Percentiles rank a stretch among this genome's conserved stretches.
These are phyloP conservation scores for Colletotrichum sp. DNA, from an alignment of 2,329 filamentous ascomycete genomes.

Conservation along the genomic window DNA sequence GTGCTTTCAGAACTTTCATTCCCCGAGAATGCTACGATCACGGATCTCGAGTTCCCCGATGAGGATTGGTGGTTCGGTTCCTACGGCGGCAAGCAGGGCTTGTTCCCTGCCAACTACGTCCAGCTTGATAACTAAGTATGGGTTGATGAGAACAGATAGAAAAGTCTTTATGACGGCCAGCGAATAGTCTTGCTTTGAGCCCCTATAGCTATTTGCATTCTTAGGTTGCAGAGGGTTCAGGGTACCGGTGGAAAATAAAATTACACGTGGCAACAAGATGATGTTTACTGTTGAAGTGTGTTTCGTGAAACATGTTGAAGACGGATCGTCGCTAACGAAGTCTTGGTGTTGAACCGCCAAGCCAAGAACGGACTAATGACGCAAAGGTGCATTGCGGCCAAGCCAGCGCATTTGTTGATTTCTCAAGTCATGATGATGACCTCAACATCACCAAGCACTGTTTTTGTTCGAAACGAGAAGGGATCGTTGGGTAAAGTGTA, in stretches of 20 bases:
- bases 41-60: constrained; percentile 89
- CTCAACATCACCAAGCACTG: not conserved
- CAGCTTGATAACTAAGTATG: constrained; percentile 51
- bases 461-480: not conserved
- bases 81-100: constrained; percentile 77
- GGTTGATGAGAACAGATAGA: not conserved
- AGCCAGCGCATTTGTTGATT: not conserved
- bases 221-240: not conserved
- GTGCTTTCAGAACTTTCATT: constrained; percentile 71
- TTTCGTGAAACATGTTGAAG: not conserved
- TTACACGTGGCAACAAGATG: not conserved
- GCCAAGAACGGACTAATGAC: not conserved
- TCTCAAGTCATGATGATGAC: not conserved
- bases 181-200: not conserved
- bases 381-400: not conserved
- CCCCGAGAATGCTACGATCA: constrained; percentile 85
- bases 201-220: not conserved
- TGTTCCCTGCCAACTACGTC: constrained; percentile 83
- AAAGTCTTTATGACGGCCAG: constrained; percentile 17
- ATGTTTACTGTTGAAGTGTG: not conserved
- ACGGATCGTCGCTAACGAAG: not conserved
- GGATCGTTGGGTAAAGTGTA: not conserved
- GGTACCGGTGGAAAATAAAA: constrained; percentile 2
- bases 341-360: not conserved
- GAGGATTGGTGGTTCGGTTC: constrained; percentile 99